A percentile compares a stretch with the other conserved stretches of the same genome.
Conservation (phyloP, 208 protist species). For the Wallacemonas sp. region DNA sequence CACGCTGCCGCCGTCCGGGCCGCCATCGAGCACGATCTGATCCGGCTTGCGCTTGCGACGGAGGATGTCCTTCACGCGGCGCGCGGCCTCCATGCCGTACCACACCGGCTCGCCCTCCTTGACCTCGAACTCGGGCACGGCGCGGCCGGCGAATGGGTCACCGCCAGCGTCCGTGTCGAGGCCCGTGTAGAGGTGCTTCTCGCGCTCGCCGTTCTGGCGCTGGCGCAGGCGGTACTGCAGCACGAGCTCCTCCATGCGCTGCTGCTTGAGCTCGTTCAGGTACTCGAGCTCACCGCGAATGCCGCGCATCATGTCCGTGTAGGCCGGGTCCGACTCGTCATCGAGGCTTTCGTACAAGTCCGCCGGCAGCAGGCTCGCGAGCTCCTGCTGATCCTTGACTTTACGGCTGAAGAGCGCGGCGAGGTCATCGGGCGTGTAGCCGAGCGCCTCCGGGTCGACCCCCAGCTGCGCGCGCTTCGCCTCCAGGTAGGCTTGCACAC, state of each 20-base stretch:
- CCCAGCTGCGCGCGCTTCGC: slow-evolving; percentile 9
- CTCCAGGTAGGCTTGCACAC: slow-evolving; percentile 10
- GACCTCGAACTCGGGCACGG: slow-evolving; percentile 56
- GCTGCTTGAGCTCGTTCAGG: slow-evolving; percentile 36
- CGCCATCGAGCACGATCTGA: slow-evolving; percentile 59
- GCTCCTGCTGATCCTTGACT: background rate
- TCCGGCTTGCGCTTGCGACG: slow-evolving; percentile 45
- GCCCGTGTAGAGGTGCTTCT: slow-evolving; percentile 10
- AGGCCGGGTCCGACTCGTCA: slow-evolving; percentile 14
- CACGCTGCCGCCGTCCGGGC: slow-evolving; percentile 45
- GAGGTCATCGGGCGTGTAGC: slow-evolving; percentile 24
- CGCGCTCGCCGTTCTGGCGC: slow-evolving; percentile 3
- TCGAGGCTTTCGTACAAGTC: slow-evolving; percentile 3
- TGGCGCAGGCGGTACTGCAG: slow-evolving; percentile 40
- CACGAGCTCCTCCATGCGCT: slow-evolving; percentile 58
- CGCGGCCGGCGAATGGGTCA: slow-evolving; percentile 17
- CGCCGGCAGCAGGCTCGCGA: slow-evolving; percentile 21
- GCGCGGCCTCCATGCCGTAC: slow-evolving; percentile 76
- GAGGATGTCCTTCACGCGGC: slow-evolving; percentile 68
- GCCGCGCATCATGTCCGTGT: slow-evolving; percentile 32
- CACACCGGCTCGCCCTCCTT: slow-evolving; percentile 50
- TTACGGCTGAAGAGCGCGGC: slow-evolving; percentile 21
- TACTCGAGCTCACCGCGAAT: slow-evolving; percentile 52
- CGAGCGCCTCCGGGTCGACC: slow-evolving; percentile 9
- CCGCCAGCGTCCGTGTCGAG: background rate